Conservation (phyloP, 1,284 basidiomycete genomes). For the Tilletia indica region DNA sequence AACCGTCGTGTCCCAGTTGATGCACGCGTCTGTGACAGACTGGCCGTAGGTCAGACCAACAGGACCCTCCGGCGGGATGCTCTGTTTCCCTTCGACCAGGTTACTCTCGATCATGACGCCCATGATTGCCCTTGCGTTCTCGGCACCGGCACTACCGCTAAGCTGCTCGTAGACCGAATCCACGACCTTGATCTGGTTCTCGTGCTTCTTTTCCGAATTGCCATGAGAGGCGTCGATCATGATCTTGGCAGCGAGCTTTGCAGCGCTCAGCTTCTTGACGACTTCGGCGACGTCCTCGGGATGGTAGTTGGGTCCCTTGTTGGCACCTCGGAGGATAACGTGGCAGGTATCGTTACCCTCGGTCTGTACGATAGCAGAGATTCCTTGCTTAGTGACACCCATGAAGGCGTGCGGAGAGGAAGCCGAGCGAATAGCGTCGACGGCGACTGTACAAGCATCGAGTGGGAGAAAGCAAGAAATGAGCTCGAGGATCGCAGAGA, state of each 20-base stretch:
- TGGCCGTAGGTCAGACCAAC: slow-evolving; percentile 43
- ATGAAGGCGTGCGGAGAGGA: slow-evolving; percentile 91
- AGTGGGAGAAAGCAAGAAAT: not conserved
- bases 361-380: not conserved
- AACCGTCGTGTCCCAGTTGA: slow-evolving; percentile 50
- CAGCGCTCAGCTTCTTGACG: slow-evolving; percentile 36
- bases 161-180: slow-evolving; percentile 60
- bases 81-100: slow-evolving; percentile 64
- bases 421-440: slow-evolving; percentile 88
- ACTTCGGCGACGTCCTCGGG: slow-evolving; percentile 65
- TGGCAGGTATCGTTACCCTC: slow-evolving; percentile 70
- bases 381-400: slow-evolving; percentile 85
- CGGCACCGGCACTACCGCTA: slow-evolving; percentile 54
- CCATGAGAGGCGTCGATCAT: slow-evolving; percentile 79
- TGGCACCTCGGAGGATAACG: slow-evolving; percentile 87
- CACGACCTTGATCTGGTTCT: slow-evolving; percentile 63
- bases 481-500: not conserved
- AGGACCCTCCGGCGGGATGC: slow-evolving; percentile 44
- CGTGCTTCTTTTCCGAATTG: slow-evolving; percentile 65
- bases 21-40: slow-evolving; percentile 52
- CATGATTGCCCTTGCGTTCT: slow-evolving; percentile 66
- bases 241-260: slow-evolving; percentile 40
- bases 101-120: slow-evolving; percentile 98
- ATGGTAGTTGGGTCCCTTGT: slow-evolving; percentile 80
- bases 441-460: slow-evolving; percentile 59